These are phyloP conservation scores for Salix brachista DNA, from an alignment of 345 rosid genomes.

Conservation along the genomic window DNA sequence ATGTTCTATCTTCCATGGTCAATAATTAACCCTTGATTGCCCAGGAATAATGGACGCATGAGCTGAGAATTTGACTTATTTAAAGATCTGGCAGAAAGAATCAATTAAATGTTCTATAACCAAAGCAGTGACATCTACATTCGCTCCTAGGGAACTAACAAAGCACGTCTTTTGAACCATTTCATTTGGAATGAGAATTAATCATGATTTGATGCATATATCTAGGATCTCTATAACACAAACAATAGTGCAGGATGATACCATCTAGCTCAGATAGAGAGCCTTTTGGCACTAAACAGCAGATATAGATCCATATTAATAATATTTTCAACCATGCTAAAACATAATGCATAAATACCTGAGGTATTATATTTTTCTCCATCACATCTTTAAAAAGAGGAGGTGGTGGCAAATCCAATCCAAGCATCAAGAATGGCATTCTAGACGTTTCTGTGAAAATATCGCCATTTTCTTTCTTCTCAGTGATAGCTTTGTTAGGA, in stretches of 20 bases:
- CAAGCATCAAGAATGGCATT: slow-evolving; percentile 96
- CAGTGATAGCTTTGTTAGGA: slow-evolving; percentile 46
- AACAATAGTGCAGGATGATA: not conserved
- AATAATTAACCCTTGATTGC: not conserved
- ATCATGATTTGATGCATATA: not conserved
- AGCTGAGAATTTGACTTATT: not conserved
- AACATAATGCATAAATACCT: slow-evolving; percentile 41
- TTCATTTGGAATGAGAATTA: not conserved
- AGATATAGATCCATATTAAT: not conserved
- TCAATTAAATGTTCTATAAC: not conserved
- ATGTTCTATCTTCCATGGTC: not conserved
- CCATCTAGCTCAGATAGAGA: not conserved
- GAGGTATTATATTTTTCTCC: slow-evolving; percentile 99
- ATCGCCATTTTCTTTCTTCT: slow-evolving; percentile 39
- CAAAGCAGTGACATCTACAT: not conserved
- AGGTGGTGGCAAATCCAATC: slow-evolving; percentile 95
- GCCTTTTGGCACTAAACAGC: not conserved
- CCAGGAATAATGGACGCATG: not conserved
- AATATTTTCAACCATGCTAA: not conserved
- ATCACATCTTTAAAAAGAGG: slow-evolving; percentile 95
- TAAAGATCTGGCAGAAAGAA: not conserved
- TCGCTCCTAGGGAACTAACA: not conserved
- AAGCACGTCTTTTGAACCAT: not conserved
- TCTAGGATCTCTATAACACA: not conserved
- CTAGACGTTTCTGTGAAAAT: slow-evolving; percentile 51